Conservation (phyloP, 495 filamentous ascomycete genomes). For the Bombardia bombarda region DNA sequence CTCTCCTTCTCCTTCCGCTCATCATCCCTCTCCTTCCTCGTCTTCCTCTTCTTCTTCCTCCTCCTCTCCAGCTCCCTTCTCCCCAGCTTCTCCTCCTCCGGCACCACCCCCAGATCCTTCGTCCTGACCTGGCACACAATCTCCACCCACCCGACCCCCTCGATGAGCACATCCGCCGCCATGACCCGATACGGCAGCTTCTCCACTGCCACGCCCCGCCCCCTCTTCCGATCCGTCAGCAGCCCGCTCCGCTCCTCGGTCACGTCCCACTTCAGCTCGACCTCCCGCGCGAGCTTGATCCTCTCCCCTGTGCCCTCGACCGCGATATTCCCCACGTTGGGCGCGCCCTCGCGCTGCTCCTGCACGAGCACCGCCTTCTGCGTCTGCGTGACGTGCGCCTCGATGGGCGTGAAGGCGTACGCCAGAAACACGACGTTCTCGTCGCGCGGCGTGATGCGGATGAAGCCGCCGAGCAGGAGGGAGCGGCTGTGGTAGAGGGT, state of each 20-base stretch:
- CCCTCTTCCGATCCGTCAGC: constrained; percentile 40
- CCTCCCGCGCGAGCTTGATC: constrained; percentile 62
- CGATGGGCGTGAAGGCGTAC: constrained; percentile 70
- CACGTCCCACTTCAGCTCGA: constrained; percentile 69
- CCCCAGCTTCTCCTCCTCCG: background rate
- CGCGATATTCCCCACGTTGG: constrained; percentile 52
- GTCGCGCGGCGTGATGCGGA: constrained; percentile 74
- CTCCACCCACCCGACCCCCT: constrained; percentile 91
- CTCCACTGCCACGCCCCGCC: constrained; percentile 45
- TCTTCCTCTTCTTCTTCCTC: background rate
- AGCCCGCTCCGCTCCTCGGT: constrained; percentile 62
- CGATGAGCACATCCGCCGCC: constrained; percentile 76
- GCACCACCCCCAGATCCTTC: constrained; percentile 23
- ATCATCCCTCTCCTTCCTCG: background rate
- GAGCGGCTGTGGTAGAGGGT: constrained; percentile 72
- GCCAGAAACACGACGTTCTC: constrained; percentile 55
- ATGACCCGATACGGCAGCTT: constrained; percentile 70
- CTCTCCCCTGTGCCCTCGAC: constrained; percentile 45
- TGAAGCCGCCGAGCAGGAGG: constrained; percentile 76
- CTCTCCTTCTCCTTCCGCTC: too few species aligned
- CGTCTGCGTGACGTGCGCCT: constrained; percentile 65
- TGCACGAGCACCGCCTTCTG: constrained; percentile 68
- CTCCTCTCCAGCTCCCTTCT: background rate
- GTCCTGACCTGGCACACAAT: constrained; percentile 71
- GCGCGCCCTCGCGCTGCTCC: constrained; percentile 38